Base-by-base conservation (phyloP, 1,139 yeast genomes). In the Williopsis jadinii region DNA sequence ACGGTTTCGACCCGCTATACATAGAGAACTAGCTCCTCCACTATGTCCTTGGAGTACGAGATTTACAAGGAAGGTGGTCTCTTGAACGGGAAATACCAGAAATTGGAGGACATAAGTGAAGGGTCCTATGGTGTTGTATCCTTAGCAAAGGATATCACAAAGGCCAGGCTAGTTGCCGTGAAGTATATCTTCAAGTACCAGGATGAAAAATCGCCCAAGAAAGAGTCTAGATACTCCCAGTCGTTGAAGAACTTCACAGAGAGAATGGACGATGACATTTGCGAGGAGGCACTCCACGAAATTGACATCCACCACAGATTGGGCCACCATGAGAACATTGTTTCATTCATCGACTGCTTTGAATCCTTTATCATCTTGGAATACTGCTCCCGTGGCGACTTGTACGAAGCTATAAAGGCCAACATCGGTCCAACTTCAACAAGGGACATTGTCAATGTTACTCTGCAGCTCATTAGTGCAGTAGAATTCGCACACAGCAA, bases 121-220 rank as follows among this genome's bases (percentile, higher is more conserved):
- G 97, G 97, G 31, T 87, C 97, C 0, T 90, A 87, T 61, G 97
- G 97, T 35, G 75, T 84, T 41, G 97, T 90, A 9, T 81, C 95
- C 2, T 72, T 90, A 30, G 97, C 96, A 8, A 80, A 79, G 55
- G 96, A 90, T 60, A 67, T 73, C 6, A 58, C 66, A 28, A 63
- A 68, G 38, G 67, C 75, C 50, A 65, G 70, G 41, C 63, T 84
- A 41, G 95, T 84, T 29, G 97, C 97, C 3, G 80, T 90, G 49
- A 90, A 90, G 63, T 86, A 85, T 59, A 83, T 88, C 47, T 68
- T 66, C 55, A 66, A 67, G 42, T 46, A 58, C 33, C 63, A 63
- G 14, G 60, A 59, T 44, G 52, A 55, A 30, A 49, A 46, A 8
- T 46, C 49, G 8, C 47, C 51, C 41, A 48, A 50, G 27, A 48